Conservation (phyloP, 2,329 filamentous ascomycete genomes). For the Xylaria multiplex region DNA sequence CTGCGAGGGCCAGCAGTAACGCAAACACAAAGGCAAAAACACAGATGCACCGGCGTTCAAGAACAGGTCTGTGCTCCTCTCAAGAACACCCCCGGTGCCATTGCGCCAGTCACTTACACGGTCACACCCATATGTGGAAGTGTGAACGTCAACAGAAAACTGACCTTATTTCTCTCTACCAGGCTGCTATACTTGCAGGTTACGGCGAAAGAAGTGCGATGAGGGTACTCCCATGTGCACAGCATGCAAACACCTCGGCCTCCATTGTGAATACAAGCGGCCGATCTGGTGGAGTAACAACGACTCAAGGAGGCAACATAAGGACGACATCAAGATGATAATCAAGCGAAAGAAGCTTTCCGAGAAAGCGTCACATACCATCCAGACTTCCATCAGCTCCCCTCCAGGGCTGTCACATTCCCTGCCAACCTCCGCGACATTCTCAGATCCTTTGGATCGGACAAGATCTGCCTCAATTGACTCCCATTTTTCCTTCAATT, state of each 20-base stretch:
- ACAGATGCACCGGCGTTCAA: constrained; percentile 93
- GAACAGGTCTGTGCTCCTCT: constrained; percentile 79
- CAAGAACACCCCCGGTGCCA: constrained; percentile 36
- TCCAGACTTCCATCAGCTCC: constrained; percentile 69
- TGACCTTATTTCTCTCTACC: constrained; percentile 45
- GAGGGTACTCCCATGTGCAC: constrained; percentile 71
- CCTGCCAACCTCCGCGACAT: constrained; percentile 81
- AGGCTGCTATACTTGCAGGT: constrained; percentile 76
- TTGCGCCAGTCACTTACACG: constrained; percentile 38
- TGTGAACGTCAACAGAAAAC: constrained; percentile 41
- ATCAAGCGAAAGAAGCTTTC: constrained; percentile 97
- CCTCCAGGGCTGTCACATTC: constrained; percentile 85
- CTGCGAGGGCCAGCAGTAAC: constrained; percentile 62
- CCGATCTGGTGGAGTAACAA: constrained; percentile 98
- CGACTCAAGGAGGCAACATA: constrained; percentile 84
- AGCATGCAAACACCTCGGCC: constrained; percentile 77
- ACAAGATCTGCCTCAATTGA: constrained; percentile 82
- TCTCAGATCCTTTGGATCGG: constrained; percentile 77
- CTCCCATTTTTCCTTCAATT: constrained; percentile 82
- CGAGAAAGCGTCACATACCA: constrained; percentile 77
- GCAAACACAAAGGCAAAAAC: constrained; percentile 72
- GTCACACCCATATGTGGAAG: constrained; percentile 39
- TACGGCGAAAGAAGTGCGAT: constrained; percentile 76
- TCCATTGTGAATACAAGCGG: constrained; percentile 94
- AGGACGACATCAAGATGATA: constrained; percentile 95